Base-by-base conservation (phyloP, 257 asterid genomes). In the Forsythia viridissima region DNA sequence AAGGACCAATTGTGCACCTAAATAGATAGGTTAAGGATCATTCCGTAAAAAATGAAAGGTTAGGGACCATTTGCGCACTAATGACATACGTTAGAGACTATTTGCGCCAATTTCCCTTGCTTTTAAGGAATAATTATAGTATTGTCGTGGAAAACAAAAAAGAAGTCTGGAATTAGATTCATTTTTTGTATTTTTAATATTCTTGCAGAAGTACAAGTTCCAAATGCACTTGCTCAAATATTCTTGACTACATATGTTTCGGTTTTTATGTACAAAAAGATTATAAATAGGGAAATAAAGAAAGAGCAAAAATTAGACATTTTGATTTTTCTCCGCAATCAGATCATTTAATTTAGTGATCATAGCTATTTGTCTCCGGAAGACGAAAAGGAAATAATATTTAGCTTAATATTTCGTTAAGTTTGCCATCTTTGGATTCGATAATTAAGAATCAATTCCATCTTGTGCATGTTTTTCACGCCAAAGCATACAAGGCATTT, bases 121-220 rank as follows among this genome's bases (percentile, higher is more conserved):
- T 24, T 24, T 24, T 24, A 24, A 24, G 24, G 24, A 24, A 24
- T 24, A 24, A 55, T 52, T 15, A 46, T n/a, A 48, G 37, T 66
- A 63, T 61, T 63, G 72, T 74, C 43, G 76, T 38, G 67, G 36
- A 69, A 42, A 78, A 74, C 72, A 57, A 42, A 79, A 76, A 76
- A 30, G 82, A 74, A 13, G n/a, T 44, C 70, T 2, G 68, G 96
- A 89, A 90, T 86, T 88, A 73, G 88, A 86, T 90, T 83, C 97
- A 84, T 80, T 75, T 30, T 80, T 80, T 42, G 77, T 76, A 68
- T 70, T 76, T 81, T 69, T 68, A 51, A 73, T 76, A 68, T 82
- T 81, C 79, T 70, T 80, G 78, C 79, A 76, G 80, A 61, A 87
- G 84, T 74, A 86, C 83, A 72, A 80, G 74, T 77, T 78, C 18